Percentiles rank a stretch among this genome's conserved stretches.
These are phyloP conservation scores for Helianthus tuberosus DNA, from an alignment of 129 eudicot species.

Conservation along the genomic window DNA sequence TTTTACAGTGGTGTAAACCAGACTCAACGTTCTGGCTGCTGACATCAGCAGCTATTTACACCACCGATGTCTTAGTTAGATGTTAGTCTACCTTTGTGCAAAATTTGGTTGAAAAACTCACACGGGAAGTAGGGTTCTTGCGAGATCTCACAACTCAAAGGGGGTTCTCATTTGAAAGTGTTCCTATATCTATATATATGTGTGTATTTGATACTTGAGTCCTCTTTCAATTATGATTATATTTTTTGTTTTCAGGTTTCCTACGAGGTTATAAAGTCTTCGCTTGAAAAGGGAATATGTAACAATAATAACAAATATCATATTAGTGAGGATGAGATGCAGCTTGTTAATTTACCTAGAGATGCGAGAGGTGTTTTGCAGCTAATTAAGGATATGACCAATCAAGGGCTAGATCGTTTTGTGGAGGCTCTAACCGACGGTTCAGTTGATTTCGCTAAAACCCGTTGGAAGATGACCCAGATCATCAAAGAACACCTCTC, in stretches of 20 bases:
- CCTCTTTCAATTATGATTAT: not conserved
- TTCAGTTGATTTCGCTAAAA: constrained; percentile 50
- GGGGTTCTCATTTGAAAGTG: too few relatives aligned
- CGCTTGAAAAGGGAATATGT: constrained; percentile 40
- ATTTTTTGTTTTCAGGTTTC: constrained; percentile 43
- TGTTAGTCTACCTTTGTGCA: too few relatives aligned
- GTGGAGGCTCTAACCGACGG: constrained; percentile 49
- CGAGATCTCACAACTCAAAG: too few relatives aligned
- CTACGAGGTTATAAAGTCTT: constrained; percentile 49
- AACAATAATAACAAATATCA: constrained; percentile 14
- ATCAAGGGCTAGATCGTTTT: constrained; percentile 50
- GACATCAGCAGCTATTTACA: too few relatives aligned
- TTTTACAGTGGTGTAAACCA: too few relatives aligned
- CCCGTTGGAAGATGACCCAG: constrained; percentile 63
- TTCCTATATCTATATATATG: not conserved
- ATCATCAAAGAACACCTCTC: constrained; percentile 38
- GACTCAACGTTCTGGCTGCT: too few relatives aligned
- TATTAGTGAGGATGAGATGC: constrained; percentile 20
- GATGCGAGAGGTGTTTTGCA: constrained; percentile 26
- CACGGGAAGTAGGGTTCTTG: too few relatives aligned
- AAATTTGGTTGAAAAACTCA: too few relatives aligned
- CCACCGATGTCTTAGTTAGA: too few relatives aligned
- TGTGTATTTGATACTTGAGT: not conserved
- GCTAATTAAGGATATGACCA: constrained; percentile 64
- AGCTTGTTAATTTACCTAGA: constrained; percentile 24